phyloP scores from a whole-genome alignment of 805 yeast genomes.

The Pichia occidentalis region DNA sequence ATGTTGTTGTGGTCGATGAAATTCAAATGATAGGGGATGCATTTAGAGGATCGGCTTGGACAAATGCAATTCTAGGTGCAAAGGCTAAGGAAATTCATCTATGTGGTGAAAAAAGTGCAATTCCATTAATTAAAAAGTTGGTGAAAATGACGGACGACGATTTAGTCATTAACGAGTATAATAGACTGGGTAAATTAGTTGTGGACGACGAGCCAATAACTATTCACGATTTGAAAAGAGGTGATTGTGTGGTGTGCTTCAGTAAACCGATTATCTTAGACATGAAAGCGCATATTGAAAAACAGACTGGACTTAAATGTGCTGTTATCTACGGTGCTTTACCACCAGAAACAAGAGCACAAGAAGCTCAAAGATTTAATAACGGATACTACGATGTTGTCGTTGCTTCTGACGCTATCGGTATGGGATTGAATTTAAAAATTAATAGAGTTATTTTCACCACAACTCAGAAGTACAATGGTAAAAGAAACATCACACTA shows the following conservation, averaged over 20 bases:
- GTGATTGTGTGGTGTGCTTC: conserved; percentile 89
- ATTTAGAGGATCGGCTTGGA: conserved; percentile 89
- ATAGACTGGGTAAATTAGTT: conserved; percentile 65
- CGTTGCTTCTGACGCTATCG: conserved; percentile 95
- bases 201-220: conserved; percentile 40
- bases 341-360: conserved; percentile 90
- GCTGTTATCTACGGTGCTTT: conserved; percentile 92
- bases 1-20: conserved; percentile 89
- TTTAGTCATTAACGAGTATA: conserved; percentile 60
- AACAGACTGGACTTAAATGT: conserved; percentile 53
- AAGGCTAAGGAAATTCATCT: conserved; percentile 80
- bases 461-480: conserved; percentile 63
- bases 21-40: conserved; percentile 89
- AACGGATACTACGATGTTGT: conserved; percentile 72
- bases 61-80: conserved; percentile 81
- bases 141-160: conserved; percentile 73
- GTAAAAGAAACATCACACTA: conserved; percentile 41
- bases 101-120: conserved; percentile 88
- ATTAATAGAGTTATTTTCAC: conserved; percentile 77
- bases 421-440: conserved; percentile 91
- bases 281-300: conserved; percentile 64
- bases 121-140: conserved; percentile 56
- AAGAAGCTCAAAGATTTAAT: conserved; percentile 77
- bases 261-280: conserved; percentile 67
- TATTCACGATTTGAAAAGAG: conserved; percentile 42